Base-by-base conservation (phyloP, 1,284 basidiomycete species). In the Serendipita sp. region DNA sequence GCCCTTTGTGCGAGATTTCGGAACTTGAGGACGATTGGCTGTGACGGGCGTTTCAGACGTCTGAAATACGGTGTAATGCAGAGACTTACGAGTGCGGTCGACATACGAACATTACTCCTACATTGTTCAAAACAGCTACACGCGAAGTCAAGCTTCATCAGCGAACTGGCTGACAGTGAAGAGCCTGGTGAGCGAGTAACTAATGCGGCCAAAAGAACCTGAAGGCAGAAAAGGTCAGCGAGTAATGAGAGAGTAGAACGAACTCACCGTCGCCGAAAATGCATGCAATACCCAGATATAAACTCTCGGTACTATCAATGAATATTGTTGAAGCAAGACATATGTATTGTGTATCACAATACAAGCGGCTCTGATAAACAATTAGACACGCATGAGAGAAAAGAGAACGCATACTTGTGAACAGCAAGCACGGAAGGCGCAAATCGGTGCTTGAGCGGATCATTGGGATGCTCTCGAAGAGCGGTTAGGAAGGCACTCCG, bases 401-500 rank as follows among this genome's bases (percentile, higher is more conserved):
- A n/a, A n/a, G 8, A 8, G 45, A 6, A n/a, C 8, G 10, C 53
- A 29, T 35, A 58, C 53, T 58, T 58, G 53, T 58, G 53, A 58
- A 71, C 82, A 2, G 82, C 81, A 47, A 84, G 72, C 71, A 85
- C 84, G 3, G 82, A 83, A 2, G 82, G 82, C 4, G 82, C 83
- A 66, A 82, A 85, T 63, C 75, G 78, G 64, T 80, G 82, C 69
- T 78, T 80, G 70, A 85, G 78, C 30, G 84, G 83, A 68, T 85
- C 79, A 2, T 70, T 69, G 2, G 84, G 79, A 63, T 78, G 76
- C 47, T 78, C 82, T 26, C 76, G 75, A 42, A 85, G 74, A 2
- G 83, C 83, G 68, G 84, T 81, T 2, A 82, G 80, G 66, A 85
- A 85, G 73, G 83, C 85, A 66, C 81, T 81, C 12, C 84, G 82